A percentile compares a stretch with the other conserved stretches of the same genome.
These are phyloP conservation scores for Mycena haematopus DNA, from an alignment of 768 basidiomycete genomes.

Conservation along the genomic window DNA sequence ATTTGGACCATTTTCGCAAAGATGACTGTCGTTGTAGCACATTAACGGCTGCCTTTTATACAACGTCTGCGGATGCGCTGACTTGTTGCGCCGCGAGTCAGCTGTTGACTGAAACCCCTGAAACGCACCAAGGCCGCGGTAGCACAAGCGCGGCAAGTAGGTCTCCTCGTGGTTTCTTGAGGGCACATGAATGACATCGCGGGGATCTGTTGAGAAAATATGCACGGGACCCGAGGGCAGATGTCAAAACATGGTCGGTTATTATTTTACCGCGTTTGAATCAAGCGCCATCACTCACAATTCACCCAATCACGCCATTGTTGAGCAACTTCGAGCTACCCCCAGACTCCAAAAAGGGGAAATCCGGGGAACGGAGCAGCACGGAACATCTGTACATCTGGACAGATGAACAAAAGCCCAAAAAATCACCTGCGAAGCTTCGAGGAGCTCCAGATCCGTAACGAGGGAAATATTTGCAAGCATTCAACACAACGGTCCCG, in stretches of 20 bases:
- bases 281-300: not conserved
- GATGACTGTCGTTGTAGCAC: not conserved
- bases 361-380: slow-evolving; percentile 11
- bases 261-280: not conserved
- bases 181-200: not conserved
- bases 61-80: not conserved
- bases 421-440: not conserved
- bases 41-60: slow-evolving; percentile 7
- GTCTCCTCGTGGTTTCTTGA: slow-evolving; percentile 4
- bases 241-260: not conserved
- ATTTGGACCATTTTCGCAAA: slow-evolving; percentile 14
- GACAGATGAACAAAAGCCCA: not conserved
- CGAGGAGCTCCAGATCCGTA: too few relatives aligned
- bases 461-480: too few relatives aligned
- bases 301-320: not conserved
- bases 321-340: not conserved
- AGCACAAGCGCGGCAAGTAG: not conserved
- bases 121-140: not conserved
- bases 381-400: not conserved
- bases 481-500: too few relatives aligned
- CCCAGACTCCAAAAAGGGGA: slow-evolving; percentile 9
- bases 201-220: not conserved
- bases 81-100: slow-evolving; percentile 1
- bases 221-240: slow-evolving; percentile 1
- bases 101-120: not conserved